A percentile compares a stretch with the other conserved stretches of the same genome.
phyloP scores from a whole-genome alignment of 768 basidiomycete genomes.

The Clavulina sp. region DNA sequence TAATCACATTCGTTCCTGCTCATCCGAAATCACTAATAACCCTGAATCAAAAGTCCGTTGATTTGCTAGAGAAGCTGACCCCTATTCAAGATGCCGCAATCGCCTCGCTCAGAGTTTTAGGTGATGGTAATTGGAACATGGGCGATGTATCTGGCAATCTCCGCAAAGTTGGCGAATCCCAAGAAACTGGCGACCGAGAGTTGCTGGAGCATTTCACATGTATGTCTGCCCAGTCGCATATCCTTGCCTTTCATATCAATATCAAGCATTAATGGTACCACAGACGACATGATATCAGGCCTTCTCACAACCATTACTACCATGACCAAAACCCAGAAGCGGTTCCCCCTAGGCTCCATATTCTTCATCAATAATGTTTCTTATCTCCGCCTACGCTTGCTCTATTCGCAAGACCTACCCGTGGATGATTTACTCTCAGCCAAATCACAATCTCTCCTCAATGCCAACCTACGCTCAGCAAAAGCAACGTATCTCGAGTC shows the following conservation, averaged over 20 bases:
- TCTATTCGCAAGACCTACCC: slow-evolving; percentile 33
- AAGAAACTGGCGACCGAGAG: slow-evolving; percentile 29
- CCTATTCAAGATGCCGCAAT: slow-evolving; percentile 51
- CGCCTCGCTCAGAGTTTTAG: slow-evolving; percentile 47
- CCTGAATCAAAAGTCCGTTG: slow-evolving; percentile 32
- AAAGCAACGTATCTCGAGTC: slow-evolving; percentile 74
- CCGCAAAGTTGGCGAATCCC: slow-evolving; percentile 31
- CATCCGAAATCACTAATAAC: not conserved
- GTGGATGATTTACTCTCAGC: slow-evolving; percentile 39
- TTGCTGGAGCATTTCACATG: slow-evolving; percentile 63
- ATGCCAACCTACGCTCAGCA: slow-evolving; percentile 57
- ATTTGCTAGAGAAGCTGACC: slow-evolving; percentile 52
- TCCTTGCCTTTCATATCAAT: not conserved
- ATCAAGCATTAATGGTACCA: not conserved
- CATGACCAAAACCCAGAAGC: slow-evolving; percentile 36
- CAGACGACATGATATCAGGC: slow-evolving; percentile 63
- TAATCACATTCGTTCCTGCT: not conserved
- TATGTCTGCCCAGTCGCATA: slow-evolving; percentile 20
- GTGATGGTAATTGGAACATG: slow-evolving; percentile 88
- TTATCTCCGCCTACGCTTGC: slow-evolving; percentile 43
- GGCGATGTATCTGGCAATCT: slow-evolving; percentile 42
- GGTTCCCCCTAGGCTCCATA: slow-evolving; percentile 45
- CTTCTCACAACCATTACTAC: slow-evolving; percentile 40
- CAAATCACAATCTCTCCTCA: slow-evolving; percentile 42
- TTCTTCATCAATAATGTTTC: slow-evolving; percentile 70